Percentiles rank a stretch among this genome's conserved stretches.
phyloP scores from a whole-genome alignment of 768 basidiomycete species.

The Pleurotus sapidus region DNA sequence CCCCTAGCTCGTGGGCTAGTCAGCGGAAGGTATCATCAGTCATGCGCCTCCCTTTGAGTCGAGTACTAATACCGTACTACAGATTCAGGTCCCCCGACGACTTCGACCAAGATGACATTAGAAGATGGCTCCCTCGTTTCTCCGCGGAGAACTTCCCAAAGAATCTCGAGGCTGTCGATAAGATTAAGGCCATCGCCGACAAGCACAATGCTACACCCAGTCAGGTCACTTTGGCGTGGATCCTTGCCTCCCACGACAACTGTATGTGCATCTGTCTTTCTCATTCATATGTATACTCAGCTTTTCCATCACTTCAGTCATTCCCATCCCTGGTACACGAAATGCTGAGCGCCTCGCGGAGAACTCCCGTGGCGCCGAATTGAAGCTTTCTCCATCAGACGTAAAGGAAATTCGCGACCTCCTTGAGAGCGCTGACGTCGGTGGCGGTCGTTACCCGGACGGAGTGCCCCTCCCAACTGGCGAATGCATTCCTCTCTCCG shows the following conservation, averaged over 20 bases:
- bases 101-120: conserved; percentile 31
- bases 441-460: conserved; percentile 17
- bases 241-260: conserved; percentile 15
- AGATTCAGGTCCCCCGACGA: conserved; percentile 30
- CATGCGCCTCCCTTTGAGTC: conserved; percentile 4
- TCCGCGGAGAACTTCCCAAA: conserved; percentile 43
- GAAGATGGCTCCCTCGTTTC: conserved; percentile 27
- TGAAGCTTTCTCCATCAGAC: conserved; percentile 15
- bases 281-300: background rate
- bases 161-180: conserved; percentile 34
- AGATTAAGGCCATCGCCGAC: conserved; percentile 25
- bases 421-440: conserved; percentile 18
- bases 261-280: conserved; percentile 8
- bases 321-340: conserved; percentile 24
- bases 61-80: conserved; percentile 8
- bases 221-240: conserved; percentile 23
- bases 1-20: conserved; percentile 35
- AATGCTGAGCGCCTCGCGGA: conserved; percentile 17
- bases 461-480: conserved; percentile 11
- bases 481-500: conserved; percentile 17
- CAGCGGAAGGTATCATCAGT: conserved; percentile 21
- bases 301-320: conserved; percentile 10
- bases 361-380: conserved; percentile 17
- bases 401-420: conserved; percentile 19
- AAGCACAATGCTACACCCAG: conserved; percentile 28